Evolutionary conservation across 345 rosid genomes (phyloP), one percentile per base, ranked within the genome.

Genomic region (Bruguiera sexangula): DNA sequence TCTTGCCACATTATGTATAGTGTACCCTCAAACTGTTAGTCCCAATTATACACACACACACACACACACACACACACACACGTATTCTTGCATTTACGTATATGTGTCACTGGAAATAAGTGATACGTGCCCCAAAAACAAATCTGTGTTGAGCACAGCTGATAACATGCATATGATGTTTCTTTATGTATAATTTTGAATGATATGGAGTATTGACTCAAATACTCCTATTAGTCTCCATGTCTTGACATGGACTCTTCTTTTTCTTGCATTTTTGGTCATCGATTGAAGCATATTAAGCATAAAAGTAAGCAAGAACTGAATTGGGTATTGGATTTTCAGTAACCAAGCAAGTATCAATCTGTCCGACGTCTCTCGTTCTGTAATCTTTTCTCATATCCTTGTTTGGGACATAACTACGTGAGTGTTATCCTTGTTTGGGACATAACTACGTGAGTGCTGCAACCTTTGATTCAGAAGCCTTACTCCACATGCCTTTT

Each of bases 401-500:
- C 75, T 57, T 74, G 62, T 72, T 64, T 61, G 79, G 77, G 37
- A 34, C 37, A 34, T 7, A 7, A 34, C 37, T 34, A 34, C 37
- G 37, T 34, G 37, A 34, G 37, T 34, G 37, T 34, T 27, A 51
- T 62, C 39, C 46, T 60, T n/a, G 29, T 27, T 27, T 27, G 29
- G 39, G 78, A 84, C 85, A 82, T 60, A 75, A 75, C 81, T 84
- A 66, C 84, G 84, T 80, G 83, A 79, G 75, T 62, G 79, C 64
- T 66, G 62, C 69, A 52, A 63, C 43, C 48, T 60, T 10, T 65
- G 62, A 67, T 73, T 51, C 69, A 53, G 60, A 51, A 71, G 63
- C 30, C 70, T 74, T 70, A 48, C 56, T 48, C 80, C 88, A 85
- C 88, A 82, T 84, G 89, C 79, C 56, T 24, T 66, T 79, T 69